Base-by-base conservation (phyloP, 1,139 yeast genomes). In the Entelexis sorbosivorans region DNA sequence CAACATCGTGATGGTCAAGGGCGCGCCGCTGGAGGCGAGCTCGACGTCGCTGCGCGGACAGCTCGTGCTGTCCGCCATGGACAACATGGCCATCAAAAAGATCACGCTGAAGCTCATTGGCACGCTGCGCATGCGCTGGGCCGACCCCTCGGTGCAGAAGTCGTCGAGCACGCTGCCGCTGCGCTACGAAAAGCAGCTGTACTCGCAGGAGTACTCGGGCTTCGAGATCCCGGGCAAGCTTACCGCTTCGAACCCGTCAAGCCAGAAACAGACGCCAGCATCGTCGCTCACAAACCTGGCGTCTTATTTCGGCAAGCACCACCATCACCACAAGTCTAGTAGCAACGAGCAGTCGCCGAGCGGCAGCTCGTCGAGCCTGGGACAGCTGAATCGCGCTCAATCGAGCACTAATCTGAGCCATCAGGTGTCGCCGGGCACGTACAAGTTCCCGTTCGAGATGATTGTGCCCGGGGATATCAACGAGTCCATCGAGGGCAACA, bases 401-500 rank as follows among this genome's bases (percentile, higher is more conserved):
- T 44, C 50, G 24, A 28, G 51, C 16, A 38, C 45, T 10, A 49
- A 48, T 32, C 28, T 53, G 26, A 48, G 48, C 42, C 51, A 51
- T 43, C 53, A 48, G 38, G 47, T 56, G n/a, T 50, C 55, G 7
- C 44, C 58, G 1, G 98, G 98, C 0, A 87, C 86, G 64, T 88
- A 91, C 64, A 95, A 86, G 63, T 77, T 91, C 60, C 97, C 98
- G 0, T 91, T 91, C 64, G 82, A 83, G 57, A 77, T 93, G 1
- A 75, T 88, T 29, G 64, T 91, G 17, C 96, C 96, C 0, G 97
- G 97, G 0, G 75, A 79, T 38, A 73, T 85, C 52, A 82, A 88
- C 0, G 98, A 91, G 66, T 81, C 95, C 31, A 82, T 91, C 9
- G 96, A 89, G 64, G 96, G 96, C 2, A 72, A 88, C 48, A 89